Percentiles rank a stretch among this genome's conserved stretches.
Conservation (phyloP, 2,329 filamentous ascomycete species). For the Aspergillus texensis region DNA sequence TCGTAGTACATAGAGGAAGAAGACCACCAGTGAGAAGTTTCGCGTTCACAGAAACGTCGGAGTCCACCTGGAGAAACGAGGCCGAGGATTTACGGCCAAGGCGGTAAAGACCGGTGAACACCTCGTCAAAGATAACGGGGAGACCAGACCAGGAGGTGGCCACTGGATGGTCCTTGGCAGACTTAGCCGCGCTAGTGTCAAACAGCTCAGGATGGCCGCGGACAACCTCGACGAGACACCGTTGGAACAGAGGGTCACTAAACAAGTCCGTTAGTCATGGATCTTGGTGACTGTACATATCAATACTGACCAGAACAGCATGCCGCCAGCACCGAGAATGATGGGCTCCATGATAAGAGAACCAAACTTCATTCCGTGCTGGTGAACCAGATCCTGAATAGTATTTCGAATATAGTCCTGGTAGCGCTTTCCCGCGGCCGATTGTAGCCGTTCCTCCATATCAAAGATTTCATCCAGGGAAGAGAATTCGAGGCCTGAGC, state of each 20-base stretch:
- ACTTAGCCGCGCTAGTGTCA: slow-evolving; percentile 29
- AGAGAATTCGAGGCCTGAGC: slow-evolving; percentile 47
- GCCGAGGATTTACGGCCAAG: slow-evolving; percentile 72
- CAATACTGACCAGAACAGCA: slow-evolving; percentile 72
- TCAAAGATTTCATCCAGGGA: slow-evolving; percentile 64
- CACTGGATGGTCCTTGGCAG: slow-evolving; percentile 8
- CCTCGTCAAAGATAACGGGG: slow-evolving; percentile 81
- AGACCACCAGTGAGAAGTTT: slow-evolving; percentile 83
- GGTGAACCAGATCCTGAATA: slow-evolving; percentile 55
- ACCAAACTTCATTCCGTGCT: slow-evolving; percentile 69
- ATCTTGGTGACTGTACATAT: not conserved
- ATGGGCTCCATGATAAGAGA: slow-evolving; percentile 80
- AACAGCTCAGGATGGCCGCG: slow-evolving; percentile 63
- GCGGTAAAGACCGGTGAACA: slow-evolving; percentile 83
- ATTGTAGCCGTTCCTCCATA: slow-evolving; percentile 51
- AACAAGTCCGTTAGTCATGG: not conserved
- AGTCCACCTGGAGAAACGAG: slow-evolving; percentile 67
- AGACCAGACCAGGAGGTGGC: slow-evolving; percentile 66
- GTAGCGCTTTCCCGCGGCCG: slow-evolving; percentile 57
- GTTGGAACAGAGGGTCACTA: slow-evolving; percentile 80
- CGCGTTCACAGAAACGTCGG: slow-evolving; percentile 79
- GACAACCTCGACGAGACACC: slow-evolving; percentile 67
- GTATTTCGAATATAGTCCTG: slow-evolving; percentile 60
- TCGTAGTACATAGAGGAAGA: slow-evolving; percentile 74
- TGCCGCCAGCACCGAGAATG: slow-evolving; percentile 79